A percentile compares a stretch with the other conserved stretches of the same genome.
Conservation (phyloP, 2,329 filamentous ascomycete genomes). For the Nigrospora sphaerica region DNA sequence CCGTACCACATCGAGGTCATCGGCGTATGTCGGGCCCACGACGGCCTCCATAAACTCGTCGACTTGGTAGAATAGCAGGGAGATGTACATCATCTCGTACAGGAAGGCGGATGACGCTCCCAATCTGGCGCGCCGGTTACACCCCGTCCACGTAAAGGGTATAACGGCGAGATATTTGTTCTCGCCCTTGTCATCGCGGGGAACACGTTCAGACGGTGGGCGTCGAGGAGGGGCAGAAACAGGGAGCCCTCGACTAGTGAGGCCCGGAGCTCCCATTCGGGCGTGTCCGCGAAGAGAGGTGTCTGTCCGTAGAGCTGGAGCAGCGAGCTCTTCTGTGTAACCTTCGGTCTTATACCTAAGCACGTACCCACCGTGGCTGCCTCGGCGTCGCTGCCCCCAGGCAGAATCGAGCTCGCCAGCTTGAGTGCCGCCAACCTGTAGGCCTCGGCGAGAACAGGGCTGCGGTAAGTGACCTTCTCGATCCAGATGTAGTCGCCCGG, state of each 20-base stretch:
- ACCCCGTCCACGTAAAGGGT: conserved; percentile 12
- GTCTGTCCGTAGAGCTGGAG: conserved; percentile 2
- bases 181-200: conserved; percentile 11
- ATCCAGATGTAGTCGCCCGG: too few relatives aligned
- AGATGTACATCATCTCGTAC: conserved; percentile 12
- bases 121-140: conserved; percentile 9
- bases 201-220: conserved; percentile 10
- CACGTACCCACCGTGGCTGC: too few relatives aligned
- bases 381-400: not conserved
- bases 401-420: not conserved
- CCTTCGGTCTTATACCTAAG: too few relatives aligned
- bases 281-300: conserved; percentile 7
- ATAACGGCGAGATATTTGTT: conserved; percentile 16
- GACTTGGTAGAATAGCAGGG: conserved; percentile 13
- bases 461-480: not conserved
- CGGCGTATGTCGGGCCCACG: too few relatives aligned
- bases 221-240: conserved; percentile 8
- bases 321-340: too few relatives aligned
- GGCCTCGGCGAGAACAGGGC: not conserved
- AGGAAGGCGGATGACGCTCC: conserved; percentile 12
- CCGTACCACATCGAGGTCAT: too few relatives aligned
- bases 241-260: conserved; percentile 11
- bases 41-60: conserved; percentile 14
- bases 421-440: not conserved
- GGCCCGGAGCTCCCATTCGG: conserved; percentile 11